Evolutionary conservation across 2,329 filamentous ascomycete genomes (phyloP), one percentile per base, ranked within the genome.

Genomic region (Passalora sequoiae): DNA sequence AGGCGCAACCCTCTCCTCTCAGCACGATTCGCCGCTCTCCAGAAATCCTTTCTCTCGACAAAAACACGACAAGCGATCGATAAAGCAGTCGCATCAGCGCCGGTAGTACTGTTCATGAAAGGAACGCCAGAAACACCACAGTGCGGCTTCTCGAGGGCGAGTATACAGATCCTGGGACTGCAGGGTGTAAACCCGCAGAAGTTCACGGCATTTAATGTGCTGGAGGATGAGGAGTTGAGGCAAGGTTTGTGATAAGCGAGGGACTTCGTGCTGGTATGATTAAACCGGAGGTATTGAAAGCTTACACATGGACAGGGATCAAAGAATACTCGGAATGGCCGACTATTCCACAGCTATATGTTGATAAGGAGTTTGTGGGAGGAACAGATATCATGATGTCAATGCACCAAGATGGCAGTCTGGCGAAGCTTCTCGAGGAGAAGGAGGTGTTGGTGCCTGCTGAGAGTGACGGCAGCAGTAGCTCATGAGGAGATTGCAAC

Each of bases 321-420:
- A 98, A 98, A 72, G 91, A 98, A 70, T 98, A 92, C 74, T 95
- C 89, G 1, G 92, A 97, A 65, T 98, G 92, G 92, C 92, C 92
- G 10, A 98, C 92, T 15, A 97, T 98, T 64, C 92, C 92, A 5
- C 92, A 98, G 68, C 76, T 98, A 13, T 98, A 97, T 69, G 76
- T 98, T 39, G 81, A 94, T 51, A 91, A 91, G 71, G 91, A 98
- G 66, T 98, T 98, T 64, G 75, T 98, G 35, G 92, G 92, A 43
- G 92, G 92, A n/a, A 96, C 89, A 65, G 92, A 98, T 67, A 98
- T 98, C 53, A 68, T 98, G 58, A 84, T 97, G 65, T 85, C 84
- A 2, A 97, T 98, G 92, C 91, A 97, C 71, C 86, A 96, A 70
- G 94, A 87, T 62, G 92, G 92, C 20, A 89, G 94, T 56, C 71